Percentiles rank a stretch among this genome's conserved stretches.
Conservation (phyloP, 2,329 filamentous ascomycete genomes). For the Colletotrichum plurivorum region DNA sequence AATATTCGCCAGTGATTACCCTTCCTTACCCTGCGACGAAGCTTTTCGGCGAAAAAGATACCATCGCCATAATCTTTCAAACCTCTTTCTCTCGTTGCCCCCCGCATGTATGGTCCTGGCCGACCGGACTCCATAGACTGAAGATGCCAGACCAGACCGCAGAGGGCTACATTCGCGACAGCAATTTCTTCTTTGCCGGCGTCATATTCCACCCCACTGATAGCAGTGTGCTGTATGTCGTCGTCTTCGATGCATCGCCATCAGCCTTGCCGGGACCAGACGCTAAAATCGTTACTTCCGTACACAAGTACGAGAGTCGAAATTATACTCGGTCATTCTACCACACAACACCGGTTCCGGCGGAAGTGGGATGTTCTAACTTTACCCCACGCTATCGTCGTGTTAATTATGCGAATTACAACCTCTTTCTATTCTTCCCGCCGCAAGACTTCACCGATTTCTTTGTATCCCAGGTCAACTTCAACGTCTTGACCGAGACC, state of each 20-base stretch:
- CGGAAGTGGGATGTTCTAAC: too few species aligned
- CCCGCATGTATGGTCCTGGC: constrained; percentile 25
- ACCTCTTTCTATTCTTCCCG: not conserved
- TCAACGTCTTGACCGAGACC: constrained; percentile 6
- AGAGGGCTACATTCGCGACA: too few species aligned
- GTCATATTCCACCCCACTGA: constrained; percentile 21
- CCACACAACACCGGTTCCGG: too few species aligned
- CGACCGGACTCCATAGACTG: constrained; percentile 8
- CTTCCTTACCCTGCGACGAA: not conserved
- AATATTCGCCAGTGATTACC: constrained; percentile 6
- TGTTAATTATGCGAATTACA: not conserved
- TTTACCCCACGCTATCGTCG: too few species aligned
- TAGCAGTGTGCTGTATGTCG: constrained; percentile 1
- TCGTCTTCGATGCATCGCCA: not conserved
- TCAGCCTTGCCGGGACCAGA: not conserved
- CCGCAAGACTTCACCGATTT: not conserved
- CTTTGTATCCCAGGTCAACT: constrained; percentile 6
- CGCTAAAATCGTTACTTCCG: not conserved
- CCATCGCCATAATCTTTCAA: not conserved
- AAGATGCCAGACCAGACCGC: not conserved
- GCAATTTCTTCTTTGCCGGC: not conserved
- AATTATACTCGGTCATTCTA: too few species aligned
- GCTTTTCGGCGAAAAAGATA: not conserved
- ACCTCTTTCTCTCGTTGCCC: too few species aligned
- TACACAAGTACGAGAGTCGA: not conserved